Evolutionary conservation across 202 grass and related monocot genomes (phyloP), one percentile per base, ranked within the genome.

Genomic region (Miscanthus sacchariflorus): DNA sequence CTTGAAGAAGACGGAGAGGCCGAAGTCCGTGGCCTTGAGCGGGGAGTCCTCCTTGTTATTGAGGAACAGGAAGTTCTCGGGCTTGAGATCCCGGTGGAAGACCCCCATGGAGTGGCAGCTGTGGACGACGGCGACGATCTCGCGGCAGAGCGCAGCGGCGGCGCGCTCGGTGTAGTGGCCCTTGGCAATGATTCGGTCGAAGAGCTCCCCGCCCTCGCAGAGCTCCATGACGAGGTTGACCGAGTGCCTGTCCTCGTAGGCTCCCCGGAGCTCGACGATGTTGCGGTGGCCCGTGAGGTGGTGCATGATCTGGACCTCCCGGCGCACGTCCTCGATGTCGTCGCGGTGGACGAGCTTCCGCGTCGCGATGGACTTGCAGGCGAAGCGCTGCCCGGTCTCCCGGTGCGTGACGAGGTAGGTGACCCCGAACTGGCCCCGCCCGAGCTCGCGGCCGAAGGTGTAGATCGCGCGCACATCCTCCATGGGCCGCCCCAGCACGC

Each of bases 171-270:
- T 93, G 89, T 99, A 99, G 86, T 99, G 97, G 0, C 97, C 97
- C 84, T 71, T 89, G 24, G 94, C 83, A 69, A 99, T 96, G 91
- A 99, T 99, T 54, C 94, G 88, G 84, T 99, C 94, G 87, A 99
- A 99, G 28, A 99, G 90, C 92, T 99, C 97, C 18, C 97, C 97
- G 36, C 97, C 97, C 91, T 99, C 94, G 78, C 97, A 99, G 73
- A 99, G 83, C 89, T 99, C 97, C 97, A 99, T 99, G 69, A 97
- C 87, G 88, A 99, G 93, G 89, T 99, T 97, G 86, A 99, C 97
- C 36, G 94, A 99, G 88, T 93, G 97, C 5, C 90, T 79, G 82
- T 99, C 97, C 94, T 99, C 93, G 86, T 89, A 97, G 44, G 93
- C 94, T 30, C 91, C 94, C 28, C 86, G 87, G 79, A 99, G 97